phyloP scores from a whole-genome alignment of 768 basidiomycete species.

The Amanita rubescens region DNA sequence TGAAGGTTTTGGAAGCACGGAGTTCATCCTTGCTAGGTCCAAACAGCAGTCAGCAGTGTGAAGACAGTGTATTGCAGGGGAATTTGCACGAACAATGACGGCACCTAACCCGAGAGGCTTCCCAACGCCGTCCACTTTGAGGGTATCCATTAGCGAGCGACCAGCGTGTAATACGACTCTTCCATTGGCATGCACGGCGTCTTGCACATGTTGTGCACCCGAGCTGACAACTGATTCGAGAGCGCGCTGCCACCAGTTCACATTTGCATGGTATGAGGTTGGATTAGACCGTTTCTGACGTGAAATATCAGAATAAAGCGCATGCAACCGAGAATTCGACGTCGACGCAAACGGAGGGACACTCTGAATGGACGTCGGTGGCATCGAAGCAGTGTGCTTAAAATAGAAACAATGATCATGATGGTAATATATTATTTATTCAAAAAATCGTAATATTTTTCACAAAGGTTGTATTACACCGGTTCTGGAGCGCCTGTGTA shows the following conservation, averaged over 20 bases:
- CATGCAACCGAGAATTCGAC: slow-evolving; percentile 53
- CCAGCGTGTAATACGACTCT: slow-evolving; percentile 55
- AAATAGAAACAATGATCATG: neutral
- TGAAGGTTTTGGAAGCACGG: slow-evolving; percentile 31
- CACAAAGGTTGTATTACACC: too few species aligned
- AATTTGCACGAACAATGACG: slow-evolving; percentile 56
- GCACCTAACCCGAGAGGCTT: slow-evolving; percentile 67
- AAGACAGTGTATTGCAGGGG: slow-evolving; percentile 2
- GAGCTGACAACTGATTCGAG: slow-evolving; percentile 53
- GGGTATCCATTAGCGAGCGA: slow-evolving; percentile 44
- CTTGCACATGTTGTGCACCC: slow-evolving; percentile 39
- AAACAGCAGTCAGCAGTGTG: slow-evolving; percentile 19
- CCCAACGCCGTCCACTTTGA: slow-evolving; percentile 62
- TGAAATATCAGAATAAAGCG: slow-evolving; percentile 85
- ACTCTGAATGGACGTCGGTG: slow-evolving; percentile 16
- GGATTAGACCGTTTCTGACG: slow-evolving; percentile 82
- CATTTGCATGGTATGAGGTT: slow-evolving; percentile 68
- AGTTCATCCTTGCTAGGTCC: slow-evolving; percentile 68
- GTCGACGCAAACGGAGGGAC: slow-evolving; percentile 41
- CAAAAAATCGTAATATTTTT: too few species aligned
- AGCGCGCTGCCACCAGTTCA: slow-evolving; percentile 82
- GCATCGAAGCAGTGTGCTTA: slow-evolving; percentile 5
- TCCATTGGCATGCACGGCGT: slow-evolving; percentile 22
- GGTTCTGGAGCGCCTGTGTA: too few species aligned
- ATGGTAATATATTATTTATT: too few species aligned